Evolutionary conservation across 1,284 basidiomycete genomes (phyloP), one percentile per base, ranked within the genome.

Genomic region (Agroathelia rolfsii): DNA sequence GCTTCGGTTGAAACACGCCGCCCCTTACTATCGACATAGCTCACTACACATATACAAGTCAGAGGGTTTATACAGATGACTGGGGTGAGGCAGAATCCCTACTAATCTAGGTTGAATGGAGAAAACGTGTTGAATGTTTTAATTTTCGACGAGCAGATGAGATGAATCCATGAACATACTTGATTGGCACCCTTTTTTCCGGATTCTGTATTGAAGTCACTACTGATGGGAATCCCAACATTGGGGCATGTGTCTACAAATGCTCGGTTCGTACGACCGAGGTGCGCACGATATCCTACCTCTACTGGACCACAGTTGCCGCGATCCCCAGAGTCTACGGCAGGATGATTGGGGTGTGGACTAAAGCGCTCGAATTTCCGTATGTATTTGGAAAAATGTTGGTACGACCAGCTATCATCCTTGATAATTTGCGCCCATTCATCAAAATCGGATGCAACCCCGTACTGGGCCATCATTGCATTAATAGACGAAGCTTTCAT

Each of bases 1-100:
- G 65, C 55, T 45, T 81, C 76, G 0, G 73, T 64, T 1, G 76
- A 72, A 2, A 74, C 72, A 2, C 78, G 69, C 36, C 53, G 50
- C 21, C 60, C 61, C 6, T 55, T 59, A 12, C 58, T 40, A 42
- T 71, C 59, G 32, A 80, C 61, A 41, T 73, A 82, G 0, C 74
- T 77, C 72, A 78, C 77, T 80, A 38, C n/a, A n/a, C n/a, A n/a
- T 5, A 26, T 36, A 28, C 19, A 18, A 26, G 20, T 38, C 5
- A 34, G 24, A 29, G 15, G 18, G 6, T 12, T 2, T 14, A 33
- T 10, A 18, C 12, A 21, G 24, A 32, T 6, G n/a, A n/a, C n/a
- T n/a, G n/a, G n/a, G n/a, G n/a, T n/a, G n/a, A n/a, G n/a, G n/a
- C n/a, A n/a, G n/a, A n/a, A n/a, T n/a, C n/a, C n/a, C n/a, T n/a